Evolutionary conservation across 305 asterid genomes (phyloP), one percentile per base, ranked within the genome.

Genomic region (Solanum hybrid): DNA sequence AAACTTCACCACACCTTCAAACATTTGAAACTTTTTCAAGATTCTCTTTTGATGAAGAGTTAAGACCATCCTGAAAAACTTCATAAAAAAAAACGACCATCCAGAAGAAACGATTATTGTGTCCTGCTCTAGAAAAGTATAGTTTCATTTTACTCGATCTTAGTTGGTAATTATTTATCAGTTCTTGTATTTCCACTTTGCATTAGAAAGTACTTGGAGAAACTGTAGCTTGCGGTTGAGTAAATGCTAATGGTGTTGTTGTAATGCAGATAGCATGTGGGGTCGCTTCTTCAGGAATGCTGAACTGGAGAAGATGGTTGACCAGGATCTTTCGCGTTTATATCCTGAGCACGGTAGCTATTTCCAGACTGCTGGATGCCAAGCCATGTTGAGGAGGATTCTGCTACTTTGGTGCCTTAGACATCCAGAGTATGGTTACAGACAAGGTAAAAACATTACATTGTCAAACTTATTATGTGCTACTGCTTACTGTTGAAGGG

Each of bases 341-440:
- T 97, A 96, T 93, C 99, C 98, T 90, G 99, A 97, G 91, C 96
- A 97, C 89, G 98, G 98, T 90, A 95, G 98, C 95, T 96, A 95
- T 91, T 97, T 97, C 89, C 99, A 96, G 93, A 94, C 99, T 88
- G 93, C 94, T 88, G 97, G 92, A 90, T 97, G 99, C 88, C 99
- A 96, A 92, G 93, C 96, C 91, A 95, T 97, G 95, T 89, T 97
- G 87, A 93, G 98, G 82, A 94, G 99, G 87, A 94, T 97, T 91
- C 92, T 97, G 90, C 91, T 96, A 90, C 97, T 97, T 88, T 96
- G 99, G 99, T 94, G 99, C 93, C 96, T 97, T 87, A 92, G 94
- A 85, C 95, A 96, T 91, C 96, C 94, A n/a, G 97, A 94, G 80
- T 94, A 92, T 93, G 99, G 99, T 89, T 96, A 97, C 88, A 94